Conservation (phyloP, 257 asterid species). For the Voacanga thouarsii region DNA sequence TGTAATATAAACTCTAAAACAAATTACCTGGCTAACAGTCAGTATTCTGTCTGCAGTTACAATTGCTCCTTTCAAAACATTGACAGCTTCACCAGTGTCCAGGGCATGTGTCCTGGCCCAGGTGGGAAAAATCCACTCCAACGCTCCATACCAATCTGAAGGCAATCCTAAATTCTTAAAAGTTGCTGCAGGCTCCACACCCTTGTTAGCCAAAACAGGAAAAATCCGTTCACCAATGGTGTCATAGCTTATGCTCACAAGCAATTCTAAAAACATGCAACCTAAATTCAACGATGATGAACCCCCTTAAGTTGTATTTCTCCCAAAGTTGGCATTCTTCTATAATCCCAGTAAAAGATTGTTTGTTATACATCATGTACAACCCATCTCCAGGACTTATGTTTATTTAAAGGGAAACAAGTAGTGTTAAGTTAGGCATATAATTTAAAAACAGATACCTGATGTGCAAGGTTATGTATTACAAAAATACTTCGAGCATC, state of each 20-base stretch:
- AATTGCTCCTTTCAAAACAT: conserved; percentile 82
- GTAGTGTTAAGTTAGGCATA: not conserved
- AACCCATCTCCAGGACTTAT: not conserved
- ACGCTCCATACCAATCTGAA: conserved; percentile 84
- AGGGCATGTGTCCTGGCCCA: conserved; percentile 98
- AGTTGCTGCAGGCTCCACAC: conserved; percentile 86
- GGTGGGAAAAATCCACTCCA: conserved; percentile 94
- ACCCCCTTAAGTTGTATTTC: not conserved
- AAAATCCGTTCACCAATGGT: not conserved
- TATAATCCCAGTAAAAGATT: not conserved
- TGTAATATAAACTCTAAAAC: not conserved
- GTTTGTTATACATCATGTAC: not conserved
- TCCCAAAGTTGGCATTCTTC: not conserved
- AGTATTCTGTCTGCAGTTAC: conserved; percentile 89
- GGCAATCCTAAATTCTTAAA: conserved; percentile 78
- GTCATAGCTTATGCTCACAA: not conserved
- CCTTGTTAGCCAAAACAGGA: conserved; percentile 38
- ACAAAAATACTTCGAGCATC: conserved; percentile 82
- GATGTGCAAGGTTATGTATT: conserved; percentile 97
- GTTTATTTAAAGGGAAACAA: not conserved
- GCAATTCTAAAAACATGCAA: not conserved
- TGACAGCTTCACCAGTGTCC: conserved; percentile 98
- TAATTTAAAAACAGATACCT: conserved; percentile 40
- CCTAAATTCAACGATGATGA: not conserved
- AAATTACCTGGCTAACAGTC: conserved; percentile 85